phyloP scores from a whole-genome alignment of 1,284 basidiomycete genomes.

The Fomitopsis pinicola region DNA sequence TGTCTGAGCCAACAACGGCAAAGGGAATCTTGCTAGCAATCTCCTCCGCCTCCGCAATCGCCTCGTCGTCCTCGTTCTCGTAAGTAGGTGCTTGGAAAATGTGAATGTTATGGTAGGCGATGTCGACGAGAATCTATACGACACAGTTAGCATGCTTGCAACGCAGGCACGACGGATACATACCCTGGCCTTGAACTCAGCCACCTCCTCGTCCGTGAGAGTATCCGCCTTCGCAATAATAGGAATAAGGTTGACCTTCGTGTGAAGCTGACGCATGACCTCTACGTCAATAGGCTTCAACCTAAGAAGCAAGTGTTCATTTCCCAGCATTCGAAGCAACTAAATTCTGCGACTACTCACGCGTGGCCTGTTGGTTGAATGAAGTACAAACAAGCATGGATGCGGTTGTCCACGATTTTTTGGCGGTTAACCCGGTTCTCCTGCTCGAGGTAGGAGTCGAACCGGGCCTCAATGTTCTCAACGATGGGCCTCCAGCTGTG shows the following conservation, averaged over 20 bases:
- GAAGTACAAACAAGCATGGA: constrained; percentile 95
- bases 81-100: constrained; percentile 96
- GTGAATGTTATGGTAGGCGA: constrained; percentile 88
- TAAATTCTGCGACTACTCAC: constrained; percentile 45
- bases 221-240: constrained; percentile 97
- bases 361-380: constrained; percentile 97
- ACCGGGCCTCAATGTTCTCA: constrained; percentile 95
- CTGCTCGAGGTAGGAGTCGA: constrained; percentile 94
- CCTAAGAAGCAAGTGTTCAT: constrained; percentile 35
- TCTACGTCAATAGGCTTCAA: constrained; percentile 96
- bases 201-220: constrained; percentile 91
- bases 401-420: constrained; percentile 85
- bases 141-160: neutral
- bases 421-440: constrained; percentile 94
- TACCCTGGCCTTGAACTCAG: constrained; percentile 88
- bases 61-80: constrained; percentile 97
- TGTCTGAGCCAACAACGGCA: constrained; percentile 92
- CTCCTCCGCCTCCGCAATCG: constrained; percentile 91
- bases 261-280: constrained; percentile 94
- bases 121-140: constrained; percentile 81
- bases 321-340: constrained; percentile 5
- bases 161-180: constrained; percentile 17
- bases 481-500: constrained; percentile 94
- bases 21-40: constrained; percentile 97
- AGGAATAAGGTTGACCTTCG: constrained; percentile 95